Evolutionary conservation across 2,329 filamentous ascomycete genomes (phyloP), one percentile per base, ranked within the genome.

Genomic region (Grosmannia serpens): DNA sequence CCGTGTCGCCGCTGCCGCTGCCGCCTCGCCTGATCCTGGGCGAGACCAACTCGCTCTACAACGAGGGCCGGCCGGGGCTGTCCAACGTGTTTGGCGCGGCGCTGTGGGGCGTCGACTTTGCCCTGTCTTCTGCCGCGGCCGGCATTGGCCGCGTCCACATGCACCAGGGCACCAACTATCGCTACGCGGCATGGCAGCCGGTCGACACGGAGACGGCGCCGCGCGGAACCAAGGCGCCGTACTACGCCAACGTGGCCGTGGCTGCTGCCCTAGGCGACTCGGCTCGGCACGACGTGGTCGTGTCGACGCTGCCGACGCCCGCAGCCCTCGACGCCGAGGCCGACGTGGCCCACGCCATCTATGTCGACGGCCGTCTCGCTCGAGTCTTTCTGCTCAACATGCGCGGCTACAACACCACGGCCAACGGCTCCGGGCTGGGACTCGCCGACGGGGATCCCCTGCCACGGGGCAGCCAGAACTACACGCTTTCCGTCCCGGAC

Each of bases 21-120:
- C 35, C 35, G 2, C 72, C 78, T 4, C 79, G 80, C 0, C 80
- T 80, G 62, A 79, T 84, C 61, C 71, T 85, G 1, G 81, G 81
- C 61, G 82, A 86, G 70, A 75, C 77, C 55, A 86, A 86, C 69
- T 83, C 79, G 9, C 75, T 86, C 11, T 85, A 80, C 69, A 80
- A 82, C 67, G 73, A 86, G 70, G 84, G 83, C 58, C 74, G 75
- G 7, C 79, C 82, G 0, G 82, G 83, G 0, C 71, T 86, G 22
- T 84, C 81, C 46, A 83, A 86, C 70, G 75, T 80, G 0, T 87
- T 86, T 66, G 84, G 83, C 41, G 83, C 83, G 11, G 82, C 83
- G 11, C 78, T 86, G 22, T 86, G 83, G 83, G 80, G 74, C 27
- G 65, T 85, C 15, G 83, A 86, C 68, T 86, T 84, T 71, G 79